These are phyloP conservation scores for Kwoniella shandongensis DNA, from an alignment of 768 basidiomycete genomes.

Conservation along the genomic window DNA sequence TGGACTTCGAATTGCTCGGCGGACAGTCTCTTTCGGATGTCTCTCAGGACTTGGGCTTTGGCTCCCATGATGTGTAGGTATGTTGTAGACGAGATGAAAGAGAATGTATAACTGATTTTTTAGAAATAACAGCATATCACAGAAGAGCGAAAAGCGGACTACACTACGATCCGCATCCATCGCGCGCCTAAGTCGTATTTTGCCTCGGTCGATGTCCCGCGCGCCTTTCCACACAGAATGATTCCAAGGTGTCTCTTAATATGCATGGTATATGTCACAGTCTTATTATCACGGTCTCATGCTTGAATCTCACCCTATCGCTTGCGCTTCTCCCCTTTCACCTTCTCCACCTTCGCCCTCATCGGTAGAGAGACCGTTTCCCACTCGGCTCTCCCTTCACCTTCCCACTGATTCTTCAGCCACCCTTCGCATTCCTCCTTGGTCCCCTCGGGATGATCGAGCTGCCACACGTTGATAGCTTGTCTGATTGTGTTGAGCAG, in stretches of 20 bases:
- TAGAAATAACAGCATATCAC: too few relatives aligned
- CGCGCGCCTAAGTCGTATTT: too few relatives aligned
- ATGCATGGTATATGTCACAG: too few relatives aligned
- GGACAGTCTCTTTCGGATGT: conserved; percentile 43
- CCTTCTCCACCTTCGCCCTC: conserved; percentile 12
- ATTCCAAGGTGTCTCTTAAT: too few relatives aligned
- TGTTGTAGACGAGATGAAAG: not conserved
- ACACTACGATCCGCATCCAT: too few relatives aligned
- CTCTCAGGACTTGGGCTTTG: conserved; percentile 40
- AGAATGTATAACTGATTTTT: too few relatives aligned
- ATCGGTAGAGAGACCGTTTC: conserved; percentile 17
- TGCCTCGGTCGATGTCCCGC: too few relatives aligned
- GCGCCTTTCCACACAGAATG: too few relatives aligned
- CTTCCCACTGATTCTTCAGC: conserved; percentile 56
- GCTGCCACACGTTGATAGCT: conserved; percentile 80
- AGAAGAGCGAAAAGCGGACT: too few relatives aligned
- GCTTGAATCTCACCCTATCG: too few relatives aligned
- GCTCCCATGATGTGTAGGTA: conserved; percentile 11
- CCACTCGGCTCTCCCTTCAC: conserved; percentile 31
- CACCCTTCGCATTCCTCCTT: conserved; percentile 70
- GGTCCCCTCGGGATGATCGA: conserved; percentile 68
- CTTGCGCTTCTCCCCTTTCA: conserved; percentile 26
- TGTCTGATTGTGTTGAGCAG: conserved; percentile 67
- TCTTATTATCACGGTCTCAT: too few relatives aligned
- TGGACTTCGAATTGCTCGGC: conserved; percentile 67